Evolutionary conservation across 371 early-diverging fungal genomes (phyloP).

Genomic region (Mortierella sp.): DNA sequence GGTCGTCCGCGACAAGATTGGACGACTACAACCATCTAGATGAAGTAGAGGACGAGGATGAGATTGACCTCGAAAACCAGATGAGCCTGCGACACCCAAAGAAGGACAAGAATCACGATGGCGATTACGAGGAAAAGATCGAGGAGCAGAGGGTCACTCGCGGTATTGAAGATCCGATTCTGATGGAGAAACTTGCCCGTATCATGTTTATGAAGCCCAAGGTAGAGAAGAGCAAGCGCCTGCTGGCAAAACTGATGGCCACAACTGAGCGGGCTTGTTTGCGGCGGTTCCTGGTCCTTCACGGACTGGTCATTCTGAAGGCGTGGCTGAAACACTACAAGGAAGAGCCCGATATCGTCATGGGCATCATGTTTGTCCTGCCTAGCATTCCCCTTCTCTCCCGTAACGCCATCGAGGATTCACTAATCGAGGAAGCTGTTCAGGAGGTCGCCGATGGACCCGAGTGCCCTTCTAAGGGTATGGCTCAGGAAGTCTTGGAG

Average conservation of each 20-base stretch:
- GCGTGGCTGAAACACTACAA: conserved; percentile 66
- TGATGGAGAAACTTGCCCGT: conserved; percentile 71
- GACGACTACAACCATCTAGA: conserved; percentile 60
- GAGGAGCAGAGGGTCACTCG: conserved; percentile 47
- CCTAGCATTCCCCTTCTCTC: conserved; percentile 75
- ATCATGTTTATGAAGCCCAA: conserved; percentile 59
- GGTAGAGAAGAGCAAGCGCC: conserved; percentile 55
- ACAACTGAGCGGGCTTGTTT: conserved; percentile 64
- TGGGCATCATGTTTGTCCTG: conserved; percentile 68
- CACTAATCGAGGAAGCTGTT: conserved; percentile 67
- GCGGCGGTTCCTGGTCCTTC: conserved; percentile 66
- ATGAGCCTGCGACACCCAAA: conserved; percentile 42
- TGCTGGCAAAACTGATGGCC: conserved; percentile 57
- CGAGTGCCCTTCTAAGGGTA: conserved; percentile 57
- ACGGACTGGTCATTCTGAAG: conserved; percentile 66
- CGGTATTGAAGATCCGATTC: conserved; percentile 60
- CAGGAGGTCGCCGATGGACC: conserved; percentile 60
- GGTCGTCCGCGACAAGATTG: conserved; percentile 52
- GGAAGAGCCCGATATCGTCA: conserved; percentile 59
- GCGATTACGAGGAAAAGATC: conserved; percentile 57
- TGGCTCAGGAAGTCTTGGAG: conserved; percentile 58
- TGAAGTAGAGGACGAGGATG: conserved; percentile 61
- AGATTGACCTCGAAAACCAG: conserved; percentile 64
- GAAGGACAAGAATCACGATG: conserved; percentile 56
- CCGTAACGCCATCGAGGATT: conserved; percentile 79